phyloP scores from a whole-genome alignment of 768 basidiomycete species.

The Tricholomella constricta region DNA sequence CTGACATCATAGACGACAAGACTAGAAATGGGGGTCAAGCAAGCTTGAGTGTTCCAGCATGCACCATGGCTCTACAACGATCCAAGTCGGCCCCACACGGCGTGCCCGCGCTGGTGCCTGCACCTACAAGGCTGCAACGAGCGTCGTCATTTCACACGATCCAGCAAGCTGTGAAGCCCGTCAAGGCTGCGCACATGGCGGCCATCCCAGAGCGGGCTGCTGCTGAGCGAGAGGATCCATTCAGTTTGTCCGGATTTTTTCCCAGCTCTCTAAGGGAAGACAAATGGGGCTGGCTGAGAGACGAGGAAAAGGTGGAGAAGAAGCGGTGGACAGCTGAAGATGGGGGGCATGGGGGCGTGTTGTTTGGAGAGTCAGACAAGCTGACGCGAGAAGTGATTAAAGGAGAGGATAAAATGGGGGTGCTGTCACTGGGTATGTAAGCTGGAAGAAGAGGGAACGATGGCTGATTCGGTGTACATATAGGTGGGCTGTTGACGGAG shows the following conservation, averaged over 20 bases:
- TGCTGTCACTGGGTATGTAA: constrained; percentile 45
- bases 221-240: constrained; percentile 40
- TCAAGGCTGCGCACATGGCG: not conserved
- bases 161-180: constrained; percentile 11
- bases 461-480: constrained; percentile 28
- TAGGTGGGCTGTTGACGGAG: not conserved
- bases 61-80: constrained; percentile 25
- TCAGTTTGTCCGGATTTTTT: constrained; percentile 52
- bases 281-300: constrained; percentile 45
- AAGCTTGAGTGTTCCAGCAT: not conserved
- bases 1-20: constrained; percentile 17
- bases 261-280: constrained; percentile 35
- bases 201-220: not conserved
- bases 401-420: constrained; percentile 52
- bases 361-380: constrained; percentile 27
- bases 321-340: constrained; percentile 14
- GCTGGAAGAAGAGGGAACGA: constrained; percentile 12
- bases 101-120: constrained; percentile 13
- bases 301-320: constrained; percentile 24
- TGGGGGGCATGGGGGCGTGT: constrained; percentile 14
- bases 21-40: not conserved
- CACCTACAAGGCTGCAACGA: constrained; percentile 12
- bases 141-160: constrained; percentile 23
- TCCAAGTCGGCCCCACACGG: constrained; percentile 33
- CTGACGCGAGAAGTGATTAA: constrained; percentile 36